Percentiles rank a stretch among this genome's conserved stretches.
Evolutionary conservation across 164 flowering plant species (phyloP).

Genomic region (Cinnamomum chago): DNA sequence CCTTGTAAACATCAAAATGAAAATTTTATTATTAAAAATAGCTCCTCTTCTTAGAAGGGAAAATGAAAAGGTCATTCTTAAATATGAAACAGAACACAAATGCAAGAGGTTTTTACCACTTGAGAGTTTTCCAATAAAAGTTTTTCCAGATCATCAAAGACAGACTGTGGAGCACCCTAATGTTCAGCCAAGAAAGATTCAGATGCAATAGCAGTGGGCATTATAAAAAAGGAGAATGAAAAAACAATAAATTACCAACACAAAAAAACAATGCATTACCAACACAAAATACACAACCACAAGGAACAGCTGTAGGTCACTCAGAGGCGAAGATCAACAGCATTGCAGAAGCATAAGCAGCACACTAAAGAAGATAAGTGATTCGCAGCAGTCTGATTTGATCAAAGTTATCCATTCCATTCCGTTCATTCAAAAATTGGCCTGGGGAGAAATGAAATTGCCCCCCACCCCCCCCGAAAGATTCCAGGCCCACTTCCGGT

Average conservation of each 20-base stretch:
- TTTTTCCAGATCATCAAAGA: slow-evolving; percentile 67
- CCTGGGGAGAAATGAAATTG: too few relatives aligned
- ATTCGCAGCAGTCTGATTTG: too few relatives aligned
- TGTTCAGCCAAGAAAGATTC: slow-evolving; percentile 17
- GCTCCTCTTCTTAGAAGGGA: background rate
- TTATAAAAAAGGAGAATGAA: background rate
- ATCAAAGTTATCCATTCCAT: too few relatives aligned
- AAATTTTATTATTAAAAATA: background rate
- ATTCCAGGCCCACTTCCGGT: too few relatives aligned
- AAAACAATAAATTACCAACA: too few relatives aligned
- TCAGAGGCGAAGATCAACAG: background rate
- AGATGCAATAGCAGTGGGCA: background rate
- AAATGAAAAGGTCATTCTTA: too few relatives aligned
- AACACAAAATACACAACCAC: too few relatives aligned
- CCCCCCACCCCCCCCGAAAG: too few relatives aligned
- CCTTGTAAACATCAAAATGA: slow-evolving; percentile 36
- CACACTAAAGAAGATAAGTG: background rate
- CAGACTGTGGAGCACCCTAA: slow-evolving; percentile 64
- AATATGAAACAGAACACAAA: background rate
- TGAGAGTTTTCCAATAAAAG: slow-evolving; percentile 68
- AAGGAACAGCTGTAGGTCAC: background rate
- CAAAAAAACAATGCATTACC: too few relatives aligned
- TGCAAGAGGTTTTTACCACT: slow-evolving; percentile 44
- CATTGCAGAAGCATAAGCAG: background rate
- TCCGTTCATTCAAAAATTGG: too few relatives aligned